A percentile compares a stretch with the other conserved stretches of the same genome.
phyloP scores from a whole-genome alignment of 805 yeast species.

The Barnettozyma botsteinii region DNA sequence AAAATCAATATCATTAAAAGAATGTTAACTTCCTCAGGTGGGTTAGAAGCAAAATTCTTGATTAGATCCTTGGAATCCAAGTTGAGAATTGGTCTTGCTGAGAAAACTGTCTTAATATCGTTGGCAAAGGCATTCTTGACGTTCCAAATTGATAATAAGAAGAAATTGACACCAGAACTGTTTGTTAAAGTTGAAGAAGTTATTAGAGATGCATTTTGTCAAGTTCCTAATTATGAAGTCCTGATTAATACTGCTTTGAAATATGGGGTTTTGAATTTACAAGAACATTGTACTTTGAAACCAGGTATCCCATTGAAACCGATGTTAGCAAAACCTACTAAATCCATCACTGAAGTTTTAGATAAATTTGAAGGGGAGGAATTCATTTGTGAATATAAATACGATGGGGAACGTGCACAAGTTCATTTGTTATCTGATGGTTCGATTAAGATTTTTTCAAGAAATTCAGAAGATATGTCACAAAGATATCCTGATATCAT shows the following conservation, averaged over 20 bases:
- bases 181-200: constrained; percentile 66
- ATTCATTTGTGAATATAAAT: constrained; percentile 94
- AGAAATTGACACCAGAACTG: constrained; percentile 34
- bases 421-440: constrained; percentile 70
- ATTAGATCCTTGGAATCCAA: constrained; percentile 91
- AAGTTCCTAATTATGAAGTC: constrained; percentile 83
- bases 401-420: constrained; percentile 98
- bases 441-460: constrained; percentile 70
- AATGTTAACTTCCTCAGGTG: constrained; percentile 80
- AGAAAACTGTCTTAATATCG: constrained; percentile 80
- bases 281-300: constrained; percentile 63
- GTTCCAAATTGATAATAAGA: constrained; percentile 42
- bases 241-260: constrained; percentile 61
- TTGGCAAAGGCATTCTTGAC: constrained; percentile 76
- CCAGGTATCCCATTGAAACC: constrained; percentile 97
- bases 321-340: constrained; percentile 97
- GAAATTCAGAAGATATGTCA: constrained; percentile 97
- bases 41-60: constrained; percentile 83
- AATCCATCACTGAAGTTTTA: constrained; percentile 84
- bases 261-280: constrained; percentile 60
- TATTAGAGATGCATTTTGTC: constrained; percentile 81
- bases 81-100: constrained; percentile 88
- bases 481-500: constrained; percentile 90
- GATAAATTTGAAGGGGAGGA: constrained; percentile 80
- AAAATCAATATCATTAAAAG: constrained; percentile 77